Base-by-base conservation (phyloP, 2,329 filamentous ascomycete species). In the Akanthomyces dipterigenus region DNA sequence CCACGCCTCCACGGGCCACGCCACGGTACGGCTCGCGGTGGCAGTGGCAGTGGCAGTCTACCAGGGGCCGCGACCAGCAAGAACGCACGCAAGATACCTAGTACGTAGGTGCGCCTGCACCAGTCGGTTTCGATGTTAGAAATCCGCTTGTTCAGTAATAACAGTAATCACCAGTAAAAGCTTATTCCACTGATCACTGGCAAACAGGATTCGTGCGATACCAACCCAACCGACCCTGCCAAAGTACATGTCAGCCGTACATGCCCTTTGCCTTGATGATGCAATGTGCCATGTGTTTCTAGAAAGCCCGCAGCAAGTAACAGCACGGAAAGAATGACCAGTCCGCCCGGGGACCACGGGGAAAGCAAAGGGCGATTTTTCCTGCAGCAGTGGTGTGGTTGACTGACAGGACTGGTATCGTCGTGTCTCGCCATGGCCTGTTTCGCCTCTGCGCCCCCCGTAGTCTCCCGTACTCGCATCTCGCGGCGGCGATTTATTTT, bases 1-100 rank as follows among this genome's bases (percentile, higher is more conserved):
- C 56, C 56, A 51, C 56, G 49, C 49, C 38, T 53, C 57, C 48
- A 53, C 45, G 48, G 38, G 24, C 48, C 48, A 60, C 49, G 49
- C 48, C 40, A 46, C 57, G 57, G 56, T 60, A 60, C 57, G 57
- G 57, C 57, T 53, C 57, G 57, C 28, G 26, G 45, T 12, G 50
- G 34, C 34, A 46, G 43, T 49, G n/a, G 57, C 28, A n/a, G 45
- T 12, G 50, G 34, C 34, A 46, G 43, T 49, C n/a, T n/a, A 36
- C 14, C 49, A 36, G 34, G 49, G 34, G 34, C 34, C 49, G n/a
- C 22, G 7, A n/a, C 48, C 28, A 51, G 7, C 11, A 51, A 51
- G 48, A 36, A 36, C 34, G 31, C 38, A 38, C 49, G 49, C 49
- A 42, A 26, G 8, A 43, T 24, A 55, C 51, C n/a, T n/a, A n/a